These are phyloP conservation scores for Acanthamoeba rhysodes DNA, from an alignment of 208 protist genomes.

Conservation along the genomic window DNA sequence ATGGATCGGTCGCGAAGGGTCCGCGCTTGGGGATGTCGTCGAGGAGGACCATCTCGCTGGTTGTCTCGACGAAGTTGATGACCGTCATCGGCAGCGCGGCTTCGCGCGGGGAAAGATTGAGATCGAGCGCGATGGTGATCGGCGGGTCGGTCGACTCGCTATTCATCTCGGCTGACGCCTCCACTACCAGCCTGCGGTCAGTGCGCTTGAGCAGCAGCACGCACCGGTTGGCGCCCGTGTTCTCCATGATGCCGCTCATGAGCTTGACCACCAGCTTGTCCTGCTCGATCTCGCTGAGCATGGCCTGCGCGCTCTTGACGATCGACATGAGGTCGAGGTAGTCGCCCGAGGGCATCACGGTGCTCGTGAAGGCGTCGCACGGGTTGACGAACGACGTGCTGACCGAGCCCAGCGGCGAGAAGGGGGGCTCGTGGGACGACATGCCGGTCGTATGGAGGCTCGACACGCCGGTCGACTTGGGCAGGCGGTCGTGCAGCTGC, in stretches of 20 bases:
- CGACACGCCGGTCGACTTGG: neutral
- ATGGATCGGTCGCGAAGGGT: neutral
- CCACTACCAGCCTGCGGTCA: neutral
- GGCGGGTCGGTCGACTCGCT: neutral
- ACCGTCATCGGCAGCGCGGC: neutral
- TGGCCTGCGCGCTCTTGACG: neutral
- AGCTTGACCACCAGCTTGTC: slow-evolving; percentile 52
- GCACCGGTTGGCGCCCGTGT: slow-evolving; percentile 32
- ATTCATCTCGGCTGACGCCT: neutral
- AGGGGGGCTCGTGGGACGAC: neutral
- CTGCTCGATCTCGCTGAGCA: slow-evolving; percentile 13
- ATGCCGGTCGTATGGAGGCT: neutral
- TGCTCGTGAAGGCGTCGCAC: slow-evolving; percentile 13
- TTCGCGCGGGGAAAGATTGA: neutral
- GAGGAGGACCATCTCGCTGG: slow-evolving; percentile 9
- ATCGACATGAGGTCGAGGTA: neutral
- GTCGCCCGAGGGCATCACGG: slow-evolving; percentile 17
- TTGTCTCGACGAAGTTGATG: slow-evolving; percentile 3
- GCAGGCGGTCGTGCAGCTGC: neutral
- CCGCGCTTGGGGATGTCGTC: slow-evolving; percentile 20
- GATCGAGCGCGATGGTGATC: neutral
- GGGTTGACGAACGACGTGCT: slow-evolving; percentile 1
- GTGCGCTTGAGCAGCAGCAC: slow-evolving; percentile 25
- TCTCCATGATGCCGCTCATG: slow-evolving; percentile 53
- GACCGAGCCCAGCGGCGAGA: neutral